phyloP scores from a whole-genome alignment of 257 asterid species.

The Petunia axillaris region DNA sequence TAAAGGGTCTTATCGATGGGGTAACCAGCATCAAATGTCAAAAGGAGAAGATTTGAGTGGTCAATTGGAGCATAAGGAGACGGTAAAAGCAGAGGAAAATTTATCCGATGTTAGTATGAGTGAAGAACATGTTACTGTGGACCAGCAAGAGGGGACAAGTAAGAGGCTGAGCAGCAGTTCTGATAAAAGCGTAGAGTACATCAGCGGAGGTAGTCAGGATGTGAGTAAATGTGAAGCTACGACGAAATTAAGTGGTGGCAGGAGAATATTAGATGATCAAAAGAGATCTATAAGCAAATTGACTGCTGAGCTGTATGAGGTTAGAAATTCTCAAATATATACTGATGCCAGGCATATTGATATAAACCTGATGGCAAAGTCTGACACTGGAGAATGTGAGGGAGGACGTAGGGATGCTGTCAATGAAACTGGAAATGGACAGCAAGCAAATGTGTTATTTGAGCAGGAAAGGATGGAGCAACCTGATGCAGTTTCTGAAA shows the following conservation, averaged over 20 bases:
- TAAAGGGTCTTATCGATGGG: slow-evolving; percentile 31
- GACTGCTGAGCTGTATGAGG: too few species aligned
- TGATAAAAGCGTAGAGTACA: slow-evolving; percentile 35
- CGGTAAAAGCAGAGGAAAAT: slow-evolving; percentile 32
- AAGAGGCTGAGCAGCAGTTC: slow-evolving; percentile 33
- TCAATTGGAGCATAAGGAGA: slow-evolving; percentile 41
- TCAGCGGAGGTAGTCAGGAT: slow-evolving; percentile 35
- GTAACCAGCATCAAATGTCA: slow-evolving; percentile 34
- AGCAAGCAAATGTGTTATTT: slow-evolving; percentile 32
- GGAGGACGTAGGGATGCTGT: slow-evolving; percentile 36
- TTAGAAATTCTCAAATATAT: neutral
- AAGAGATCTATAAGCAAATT: slow-evolving; percentile 20
- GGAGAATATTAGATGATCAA: slow-evolving; percentile 36
- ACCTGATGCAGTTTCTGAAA: slow-evolving; percentile 34
- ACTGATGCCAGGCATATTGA: slow-evolving; percentile 36
- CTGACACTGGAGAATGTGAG: slow-evolving; percentile 41
- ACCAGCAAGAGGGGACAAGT: slow-evolving; percentile 41
- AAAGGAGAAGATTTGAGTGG: slow-evolving; percentile 31
- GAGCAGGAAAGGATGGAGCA: slow-evolving; percentile 44
- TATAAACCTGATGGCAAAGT: slow-evolving; percentile 35
- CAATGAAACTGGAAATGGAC: slow-evolving; percentile 39
- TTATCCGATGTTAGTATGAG: slow-evolving; percentile 25
- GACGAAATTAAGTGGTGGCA: slow-evolving; percentile 29
- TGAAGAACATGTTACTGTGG: slow-evolving; percentile 34
- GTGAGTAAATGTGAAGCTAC: slow-evolving; percentile 38